Evolutionary conservation across 805 yeast species (phyloP).

Genomic region (Myxozyma nipponensis): DNA sequence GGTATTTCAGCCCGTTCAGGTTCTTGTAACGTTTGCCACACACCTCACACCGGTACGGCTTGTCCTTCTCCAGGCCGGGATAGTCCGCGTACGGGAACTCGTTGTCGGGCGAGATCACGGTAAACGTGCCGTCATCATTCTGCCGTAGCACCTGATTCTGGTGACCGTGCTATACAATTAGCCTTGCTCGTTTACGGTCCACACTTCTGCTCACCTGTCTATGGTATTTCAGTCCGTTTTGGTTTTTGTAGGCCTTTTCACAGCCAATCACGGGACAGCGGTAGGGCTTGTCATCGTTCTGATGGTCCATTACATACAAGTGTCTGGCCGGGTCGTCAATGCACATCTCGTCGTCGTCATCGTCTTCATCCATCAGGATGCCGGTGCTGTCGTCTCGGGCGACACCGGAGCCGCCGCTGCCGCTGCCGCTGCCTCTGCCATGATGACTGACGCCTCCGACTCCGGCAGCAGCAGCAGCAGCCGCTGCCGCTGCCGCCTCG

Average conservation of each 20-base stretch:
- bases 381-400: too few relatives aligned
- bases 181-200: neutral
- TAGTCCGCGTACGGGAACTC: conserved; percentile 91
- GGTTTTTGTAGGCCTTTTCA: conserved; percentile 95
- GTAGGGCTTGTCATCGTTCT: conserved; percentile 88
- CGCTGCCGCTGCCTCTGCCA: too few relatives aligned
- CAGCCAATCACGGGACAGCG: conserved; percentile 98
- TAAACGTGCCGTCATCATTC: conserved; percentile 88
- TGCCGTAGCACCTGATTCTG: conserved; percentile 89
- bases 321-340: conserved; percentile 97
- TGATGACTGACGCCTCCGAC: too few relatives aligned
- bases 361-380: conserved; percentile 38
- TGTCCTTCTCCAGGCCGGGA: conserved; percentile 92
- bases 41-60: conserved; percentile 96
- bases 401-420: too few relatives aligned
- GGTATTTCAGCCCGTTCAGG: conserved; percentile 92
- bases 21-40: conserved; percentile 97
- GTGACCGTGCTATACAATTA: conserved; percentile 61
- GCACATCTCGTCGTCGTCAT: conserved; percentile 67
- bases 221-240: conserved; percentile 94
- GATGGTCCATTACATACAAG: conserved; percentile 77
- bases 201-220: conserved; percentile 39
- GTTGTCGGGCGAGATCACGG: conserved; percentile 78
- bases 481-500: conserved; percentile 36
- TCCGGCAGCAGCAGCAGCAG: neutral